Conservation (phyloP, 345 rosid genomes). For the Angophora floribunda region DNA sequence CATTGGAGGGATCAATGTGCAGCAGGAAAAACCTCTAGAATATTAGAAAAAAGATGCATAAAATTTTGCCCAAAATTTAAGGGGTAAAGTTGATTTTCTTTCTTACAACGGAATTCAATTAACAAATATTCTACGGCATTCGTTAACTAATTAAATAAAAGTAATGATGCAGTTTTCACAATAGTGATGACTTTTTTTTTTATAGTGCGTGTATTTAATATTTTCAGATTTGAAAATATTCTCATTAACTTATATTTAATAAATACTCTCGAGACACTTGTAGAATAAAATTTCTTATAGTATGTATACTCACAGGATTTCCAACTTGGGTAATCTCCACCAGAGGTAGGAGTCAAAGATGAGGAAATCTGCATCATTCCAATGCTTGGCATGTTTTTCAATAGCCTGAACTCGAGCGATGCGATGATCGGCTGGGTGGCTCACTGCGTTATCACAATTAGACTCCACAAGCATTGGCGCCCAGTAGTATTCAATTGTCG, state of each 20-base stretch:
- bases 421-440: slow-evolving; percentile 51
- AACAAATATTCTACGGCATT: not conserved
- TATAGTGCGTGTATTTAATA: not conserved
- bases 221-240: not conserved
- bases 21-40: not conserved
- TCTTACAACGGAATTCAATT: not conserved
- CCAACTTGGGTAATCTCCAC: slow-evolving; percentile 42
- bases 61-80: not conserved
- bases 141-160: not conserved
- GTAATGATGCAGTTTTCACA: not conserved
- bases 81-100: not conserved
- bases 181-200: not conserved
- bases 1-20: not conserved
- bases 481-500: slow-evolving; percentile 87
- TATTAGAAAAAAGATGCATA: not conserved
- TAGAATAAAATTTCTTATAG: not conserved
- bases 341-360: slow-evolving; percentile 77
- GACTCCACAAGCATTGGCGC: slow-evolving; percentile 90
- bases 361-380: slow-evolving; percentile 67
- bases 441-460: slow-evolving; percentile 69
- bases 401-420: slow-evolving; percentile 68
- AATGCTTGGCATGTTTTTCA: slow-evolving; percentile 62
- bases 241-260: not conserved
- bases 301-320: not conserved
- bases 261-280: not conserved